phyloP scores from a whole-genome alignment of 2,329 filamentous ascomycete genomes.

The Chrysoporthe puriensis region DNA sequence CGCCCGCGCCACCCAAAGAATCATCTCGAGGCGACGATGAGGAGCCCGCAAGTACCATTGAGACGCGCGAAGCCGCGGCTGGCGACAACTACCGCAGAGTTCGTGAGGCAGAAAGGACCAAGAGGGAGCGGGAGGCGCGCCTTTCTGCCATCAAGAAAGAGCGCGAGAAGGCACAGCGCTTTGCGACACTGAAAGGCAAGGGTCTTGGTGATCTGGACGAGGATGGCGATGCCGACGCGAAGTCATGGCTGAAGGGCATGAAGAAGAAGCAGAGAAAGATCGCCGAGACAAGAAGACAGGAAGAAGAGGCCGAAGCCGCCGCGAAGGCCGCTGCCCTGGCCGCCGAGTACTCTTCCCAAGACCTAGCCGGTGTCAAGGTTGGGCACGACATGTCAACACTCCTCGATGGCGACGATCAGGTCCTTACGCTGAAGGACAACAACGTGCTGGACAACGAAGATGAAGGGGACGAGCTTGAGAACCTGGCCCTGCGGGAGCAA shows the following conservation, averaged over 20 bases:
- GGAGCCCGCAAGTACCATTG: slow-evolving; percentile 80
- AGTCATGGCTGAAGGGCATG: slow-evolving; percentile 82
- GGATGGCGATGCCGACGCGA: slow-evolving; percentile 71
- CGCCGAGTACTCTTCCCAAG: slow-evolving; percentile 77
- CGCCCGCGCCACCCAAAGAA: slow-evolving; percentile 42
- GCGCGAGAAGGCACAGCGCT: slow-evolving; percentile 79
- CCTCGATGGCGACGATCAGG: slow-evolving; percentile 80
- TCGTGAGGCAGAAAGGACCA: slow-evolving; percentile 73
- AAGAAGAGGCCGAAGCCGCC: slow-evolving; percentile 78
- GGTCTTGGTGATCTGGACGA: slow-evolving; percentile 78
- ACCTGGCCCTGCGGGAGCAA: slow-evolving; percentile 69
- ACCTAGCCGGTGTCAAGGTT: slow-evolving; percentile 89
- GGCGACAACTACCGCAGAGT: slow-evolving; percentile 73
- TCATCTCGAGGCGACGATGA: slow-evolving; percentile 60
- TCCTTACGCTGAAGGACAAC: slow-evolving; percentile 92
- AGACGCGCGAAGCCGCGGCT: slow-evolving; percentile 73
- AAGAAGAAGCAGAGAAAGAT: slow-evolving; percentile 96
- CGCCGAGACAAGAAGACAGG: slow-evolving; percentile 70
- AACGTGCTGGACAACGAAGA: slow-evolving; percentile 84
- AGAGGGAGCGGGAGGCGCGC: slow-evolving; percentile 77
- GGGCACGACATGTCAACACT: slow-evolving; percentile 85
- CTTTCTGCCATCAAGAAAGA: slow-evolving; percentile 85
- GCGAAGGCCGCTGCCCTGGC: slow-evolving; percentile 68
- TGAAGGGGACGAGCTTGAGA: slow-evolving; percentile 88
- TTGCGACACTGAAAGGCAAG: slow-evolving; percentile 76